Evolutionary conservation across 305 asterid species (phyloP).

Genomic region (Fraxinus platypoda): DNA sequence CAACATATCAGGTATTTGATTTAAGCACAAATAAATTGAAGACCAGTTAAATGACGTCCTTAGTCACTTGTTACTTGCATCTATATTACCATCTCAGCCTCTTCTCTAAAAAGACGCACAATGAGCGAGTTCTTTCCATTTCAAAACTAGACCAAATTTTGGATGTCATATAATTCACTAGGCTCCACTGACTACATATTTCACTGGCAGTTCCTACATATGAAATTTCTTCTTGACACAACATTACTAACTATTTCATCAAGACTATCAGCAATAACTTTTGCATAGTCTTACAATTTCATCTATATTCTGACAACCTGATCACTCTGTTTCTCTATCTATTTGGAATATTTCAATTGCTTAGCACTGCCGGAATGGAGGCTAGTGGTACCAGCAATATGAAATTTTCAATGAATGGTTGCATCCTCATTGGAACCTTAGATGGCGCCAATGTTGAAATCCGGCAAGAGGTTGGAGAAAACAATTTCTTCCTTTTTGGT

Average conservation of each 20-base stretch:
- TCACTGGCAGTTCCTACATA: background rate
- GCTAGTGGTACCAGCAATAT: conserved; percentile 79
- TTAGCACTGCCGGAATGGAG: conserved; percentile 73
- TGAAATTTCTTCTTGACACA: background rate
- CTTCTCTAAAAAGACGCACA: background rate
- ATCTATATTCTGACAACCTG: background rate
- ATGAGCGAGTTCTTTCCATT: background rate
- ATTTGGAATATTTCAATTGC: background rate
- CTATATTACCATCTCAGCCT: background rate
- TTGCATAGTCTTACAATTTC: background rate
- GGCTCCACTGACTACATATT: background rate
- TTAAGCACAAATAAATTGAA: background rate
- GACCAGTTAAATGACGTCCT: background rate
- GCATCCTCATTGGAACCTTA: conserved; percentile 60
- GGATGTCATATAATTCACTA: background rate
- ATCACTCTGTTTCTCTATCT: background rate
- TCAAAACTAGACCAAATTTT: background rate
- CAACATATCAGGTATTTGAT: conserved; percentile 61
- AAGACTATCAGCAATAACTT: background rate
- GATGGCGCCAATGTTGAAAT: conserved; percentile 77
- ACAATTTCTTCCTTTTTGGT: conserved; percentile 62
- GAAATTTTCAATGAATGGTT: conserved; percentile 70
- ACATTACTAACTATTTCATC: background rate
- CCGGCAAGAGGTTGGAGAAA: conserved; percentile 60
- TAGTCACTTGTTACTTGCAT: background rate